Evolutionary conservation across 805 yeast species (phyloP).

Genomic region (Candida succiphila): DNA sequence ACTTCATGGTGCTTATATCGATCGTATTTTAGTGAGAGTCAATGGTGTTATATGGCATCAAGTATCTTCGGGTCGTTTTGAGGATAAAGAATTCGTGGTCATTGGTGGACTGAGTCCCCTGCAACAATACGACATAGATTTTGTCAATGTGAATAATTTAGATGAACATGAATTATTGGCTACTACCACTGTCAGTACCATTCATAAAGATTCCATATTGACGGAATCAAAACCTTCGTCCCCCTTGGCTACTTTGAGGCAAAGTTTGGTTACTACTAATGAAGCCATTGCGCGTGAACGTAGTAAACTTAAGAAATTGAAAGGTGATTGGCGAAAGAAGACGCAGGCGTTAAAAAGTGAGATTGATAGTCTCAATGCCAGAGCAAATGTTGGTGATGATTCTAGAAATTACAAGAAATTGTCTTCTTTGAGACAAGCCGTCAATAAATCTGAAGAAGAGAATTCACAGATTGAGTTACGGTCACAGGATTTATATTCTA

Average conservation of each 20-base stretch:
- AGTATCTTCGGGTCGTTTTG: constrained; percentile 38
- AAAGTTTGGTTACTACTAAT: constrained; percentile 55
- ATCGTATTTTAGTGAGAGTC: constrained; percentile 36
- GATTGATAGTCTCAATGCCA: constrained; percentile 40
- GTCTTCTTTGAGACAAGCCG: constrained; percentile 37
- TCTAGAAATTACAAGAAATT: constrained; percentile 44
- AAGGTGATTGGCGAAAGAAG: constrained; percentile 49
- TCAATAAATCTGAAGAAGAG: constrained; percentile 27
- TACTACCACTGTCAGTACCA: constrained; percentile 23
- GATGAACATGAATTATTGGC: constrained; percentile 21
- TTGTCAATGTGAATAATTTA: constrained; percentile 24
- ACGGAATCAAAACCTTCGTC: constrained; percentile 28
- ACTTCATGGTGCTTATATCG: constrained; percentile 31
- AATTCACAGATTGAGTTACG: constrained; percentile 25
- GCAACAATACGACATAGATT: constrained; percentile 52
- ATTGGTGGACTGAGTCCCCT: constrained; percentile 57
- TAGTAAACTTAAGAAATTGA: constrained; percentile 42
- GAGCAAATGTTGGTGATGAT: constrained; percentile 41
- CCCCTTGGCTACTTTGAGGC: constrained; percentile 56
- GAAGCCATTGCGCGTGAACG: constrained; percentile 49
- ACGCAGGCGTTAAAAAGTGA: constrained; percentile 42
- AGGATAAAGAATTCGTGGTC: constrained; percentile 40
- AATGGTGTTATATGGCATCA: constrained; percentile 68
- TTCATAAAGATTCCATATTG: constrained; percentile 21
- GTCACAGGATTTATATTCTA: constrained; percentile 23